Evolutionary conservation across 2,329 filamentous ascomycete genomes (phyloP).

Genomic region (Exutisphaerella laricina): DNA sequence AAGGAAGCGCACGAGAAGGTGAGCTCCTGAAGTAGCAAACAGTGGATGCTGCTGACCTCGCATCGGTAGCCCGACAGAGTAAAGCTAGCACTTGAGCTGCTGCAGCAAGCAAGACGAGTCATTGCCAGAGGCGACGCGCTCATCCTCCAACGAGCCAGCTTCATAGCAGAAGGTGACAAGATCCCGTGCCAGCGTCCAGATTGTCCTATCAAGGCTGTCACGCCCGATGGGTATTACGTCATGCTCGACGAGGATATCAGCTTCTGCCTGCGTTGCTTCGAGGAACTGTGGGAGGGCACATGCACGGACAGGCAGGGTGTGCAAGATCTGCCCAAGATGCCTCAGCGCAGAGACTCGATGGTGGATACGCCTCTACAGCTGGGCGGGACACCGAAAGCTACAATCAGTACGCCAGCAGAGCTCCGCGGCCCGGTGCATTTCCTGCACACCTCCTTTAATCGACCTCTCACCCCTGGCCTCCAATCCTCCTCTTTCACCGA

Average conservation of each 20-base stretch:
- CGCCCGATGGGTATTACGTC: conserved; percentile 3
- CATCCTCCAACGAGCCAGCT: conserved; percentile 7
- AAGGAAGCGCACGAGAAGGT: conserved; percentile 6
- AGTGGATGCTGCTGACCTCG: neutral
- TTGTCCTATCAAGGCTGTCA: neutral
- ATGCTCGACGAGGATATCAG: conserved; percentile 3
- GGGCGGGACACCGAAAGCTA: neutral
- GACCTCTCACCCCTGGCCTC: no score
- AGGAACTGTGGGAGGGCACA: conserved; percentile 17
- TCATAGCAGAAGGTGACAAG: conserved; percentile 6
- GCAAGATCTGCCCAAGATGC: neutral
- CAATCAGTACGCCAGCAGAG: neutral
- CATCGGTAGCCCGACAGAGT: neutral
- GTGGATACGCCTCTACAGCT: neutral
- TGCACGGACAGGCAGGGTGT: conserved; percentile 4
- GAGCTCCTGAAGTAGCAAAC: neutral
- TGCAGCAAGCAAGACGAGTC: neutral
- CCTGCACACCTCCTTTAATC: neutral
- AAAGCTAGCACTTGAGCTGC: neutral
- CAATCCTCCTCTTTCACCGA: neutral
- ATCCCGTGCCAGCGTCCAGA: conserved; percentile 5
- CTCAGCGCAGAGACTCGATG: conserved; percentile 1
- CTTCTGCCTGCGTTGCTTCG: conserved; percentile 19
- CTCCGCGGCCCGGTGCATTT: neutral
- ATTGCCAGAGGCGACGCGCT: neutral